Percentiles rank a stretch among this genome's conserved stretches.
phyloP scores from a whole-genome alignment of 176 grass and related monocot genomes.

The Oryza coarctata region DNA sequence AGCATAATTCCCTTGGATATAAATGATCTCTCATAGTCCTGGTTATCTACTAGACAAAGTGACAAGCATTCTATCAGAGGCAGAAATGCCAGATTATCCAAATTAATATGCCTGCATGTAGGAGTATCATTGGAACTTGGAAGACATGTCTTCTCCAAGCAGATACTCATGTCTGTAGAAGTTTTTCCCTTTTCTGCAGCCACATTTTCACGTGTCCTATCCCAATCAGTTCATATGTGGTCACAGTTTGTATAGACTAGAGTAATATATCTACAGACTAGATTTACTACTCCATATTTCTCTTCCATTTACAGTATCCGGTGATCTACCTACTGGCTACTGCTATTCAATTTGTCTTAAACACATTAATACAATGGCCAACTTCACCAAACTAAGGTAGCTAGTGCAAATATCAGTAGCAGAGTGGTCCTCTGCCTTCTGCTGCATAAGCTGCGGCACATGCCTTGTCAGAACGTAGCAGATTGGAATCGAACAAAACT shows the following conservation, averaged over 20 bases:
- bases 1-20: not conserved
- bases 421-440: not conserved
- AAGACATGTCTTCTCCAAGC: not conserved
- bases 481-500: conserved; percentile 5
- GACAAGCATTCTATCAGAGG: not conserved
- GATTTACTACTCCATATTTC: not conserved
- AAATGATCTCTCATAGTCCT: not conserved
- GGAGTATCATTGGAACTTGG: not conserved
- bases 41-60: not conserved
- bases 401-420: conserved; percentile 17
- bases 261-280: not conserved
- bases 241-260: not conserved
- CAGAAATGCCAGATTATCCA: not conserved
- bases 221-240: not conserved
- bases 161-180: not conserved
- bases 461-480: conserved; percentile 31
- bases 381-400: conserved; percentile 29
- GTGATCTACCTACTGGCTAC: conserved; percentile 6
- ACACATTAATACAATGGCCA: conserved; percentile 34
- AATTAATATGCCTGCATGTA: conserved; percentile 2
- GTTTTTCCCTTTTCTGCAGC: not conserved
- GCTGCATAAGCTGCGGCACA: conserved; percentile 36
- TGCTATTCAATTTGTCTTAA: conserved; percentile 33
- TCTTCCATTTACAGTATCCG: conserved; percentile 6
- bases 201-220: not conserved